Evolutionary conservation across 805 yeast species (phyloP).

Genomic region (Phaffomyces antillensis): DNA sequence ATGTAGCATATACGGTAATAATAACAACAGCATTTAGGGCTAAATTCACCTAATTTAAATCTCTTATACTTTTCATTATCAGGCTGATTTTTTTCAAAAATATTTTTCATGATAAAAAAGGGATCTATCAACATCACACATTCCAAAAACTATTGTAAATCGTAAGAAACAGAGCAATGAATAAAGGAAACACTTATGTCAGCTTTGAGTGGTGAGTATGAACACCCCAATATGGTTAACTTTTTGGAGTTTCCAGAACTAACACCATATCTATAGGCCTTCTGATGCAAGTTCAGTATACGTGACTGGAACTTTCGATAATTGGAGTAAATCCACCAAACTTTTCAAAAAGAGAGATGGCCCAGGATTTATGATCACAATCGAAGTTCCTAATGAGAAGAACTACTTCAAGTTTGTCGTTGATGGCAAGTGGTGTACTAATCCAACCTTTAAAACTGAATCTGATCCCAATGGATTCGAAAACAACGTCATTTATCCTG

Average conservation of each 20-base stretch:
- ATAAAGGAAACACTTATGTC: background rate
- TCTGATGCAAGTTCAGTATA: constrained; percentile 32
- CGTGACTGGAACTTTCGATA: constrained; percentile 55
- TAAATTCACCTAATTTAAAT: too few species aligned
- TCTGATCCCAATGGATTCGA: constrained; percentile 38
- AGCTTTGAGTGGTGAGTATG: background rate
- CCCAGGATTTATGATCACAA: constrained; percentile 34
- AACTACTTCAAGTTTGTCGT: constrained; percentile 49
- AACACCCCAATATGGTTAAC: background rate
- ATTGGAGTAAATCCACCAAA: constrained; percentile 43
- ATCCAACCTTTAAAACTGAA: constrained; percentile 31
- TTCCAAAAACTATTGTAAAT: background rate
- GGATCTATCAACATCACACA: background rate
- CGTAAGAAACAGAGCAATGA: background rate
- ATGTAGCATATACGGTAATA: too few species aligned
- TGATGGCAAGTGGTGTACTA: constrained; percentile 48
- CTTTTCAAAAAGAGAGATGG: constrained; percentile 34
- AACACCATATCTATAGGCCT: constrained; percentile 22
- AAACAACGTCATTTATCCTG: constrained; percentile 42
- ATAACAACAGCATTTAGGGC: too few species aligned
- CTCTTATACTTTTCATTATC: too few species aligned
- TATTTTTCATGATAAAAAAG: background rate
- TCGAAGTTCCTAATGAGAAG: constrained; percentile 33
- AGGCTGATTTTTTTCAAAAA: too few species aligned
- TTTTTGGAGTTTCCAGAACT: background rate